Evolutionary conservation across 1,139 yeast species (phyloP), one percentile per base, ranked within the genome.

Genomic region (Yamadazyma songkhlaensis): DNA sequence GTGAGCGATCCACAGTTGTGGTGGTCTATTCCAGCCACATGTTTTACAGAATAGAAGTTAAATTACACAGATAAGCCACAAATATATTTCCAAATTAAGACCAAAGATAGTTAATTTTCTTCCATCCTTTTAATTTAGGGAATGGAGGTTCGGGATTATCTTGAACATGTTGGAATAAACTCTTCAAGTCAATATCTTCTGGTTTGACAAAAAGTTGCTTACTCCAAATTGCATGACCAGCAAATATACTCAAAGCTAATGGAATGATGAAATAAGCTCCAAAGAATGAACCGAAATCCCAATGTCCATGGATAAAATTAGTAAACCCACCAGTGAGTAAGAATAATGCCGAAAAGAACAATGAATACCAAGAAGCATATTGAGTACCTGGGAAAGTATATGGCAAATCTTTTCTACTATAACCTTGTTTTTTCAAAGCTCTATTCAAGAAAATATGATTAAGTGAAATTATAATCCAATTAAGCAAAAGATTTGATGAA

Each of bases 291-390:
- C 67, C 55, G 27, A 61, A 51, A 4, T 44, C 49, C 46, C 63
- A 69, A 10, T 64, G 42, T 5, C 69, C 71, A 8, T 60, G 43
- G 17, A 70, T 54, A 39, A 70, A 70, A 38, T 57, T 60, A 3
- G 57, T 39, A 45, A 63, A 71, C 1, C 75, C 75, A 24, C 67
- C 67, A 8, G 73, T 67, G 17, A 69, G 44, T 22, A 69, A 48
- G 36, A 70, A 50, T 3, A 69, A 15, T 1, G 50, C 34, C 2
- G 68, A 61, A 21, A 58, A 51, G 41, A 61, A 46, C 13, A 67
- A 58, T 1, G 73, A 64, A 29, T 64, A 51, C 59, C 64, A 67
- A 1, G 72, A 62, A 12, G 61, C 66, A 29, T 32, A 47, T 31
- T 48, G 52, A 3, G 60, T 55, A 24, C 57, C 53, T 33, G 48